These are phyloP conservation scores for Ophiostoma triangulosporum DNA, from an alignment of 2,329 filamentous ascomycete species.

Conservation along the genomic window DNA sequence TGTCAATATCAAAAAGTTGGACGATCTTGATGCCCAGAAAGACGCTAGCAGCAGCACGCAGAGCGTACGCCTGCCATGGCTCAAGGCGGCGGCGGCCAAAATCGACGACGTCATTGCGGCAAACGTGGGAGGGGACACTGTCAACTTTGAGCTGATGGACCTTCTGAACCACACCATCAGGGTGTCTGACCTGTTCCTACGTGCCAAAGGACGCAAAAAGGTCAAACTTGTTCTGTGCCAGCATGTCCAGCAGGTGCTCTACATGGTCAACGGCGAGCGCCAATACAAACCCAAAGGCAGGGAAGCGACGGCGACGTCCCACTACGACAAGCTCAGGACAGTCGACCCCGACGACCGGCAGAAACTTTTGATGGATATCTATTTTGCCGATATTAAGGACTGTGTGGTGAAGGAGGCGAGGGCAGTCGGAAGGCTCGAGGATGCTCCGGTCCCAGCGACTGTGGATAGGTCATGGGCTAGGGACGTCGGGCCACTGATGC, in stretches of 20 bases:
- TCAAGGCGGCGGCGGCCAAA: background rate
- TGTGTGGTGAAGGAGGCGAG: background rate
- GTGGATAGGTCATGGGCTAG: background rate
- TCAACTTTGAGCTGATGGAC: slow-evolving; percentile 19
- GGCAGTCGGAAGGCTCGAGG: background rate
- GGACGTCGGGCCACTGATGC: background rate
- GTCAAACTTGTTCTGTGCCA: slow-evolving; percentile 34
- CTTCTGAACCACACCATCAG: slow-evolving; percentile 28
- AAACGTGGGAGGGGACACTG: no score
- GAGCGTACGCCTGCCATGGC: background rate
- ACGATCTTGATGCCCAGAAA: background rate
- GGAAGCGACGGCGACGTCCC: background rate
- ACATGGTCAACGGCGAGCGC: slow-evolving; percentile 28
- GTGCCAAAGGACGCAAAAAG: slow-evolving; percentile 17
- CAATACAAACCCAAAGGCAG: background rate
- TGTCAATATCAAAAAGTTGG: background rate
- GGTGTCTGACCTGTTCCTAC: slow-evolving; percentile 30
- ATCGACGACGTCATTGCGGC: background rate
- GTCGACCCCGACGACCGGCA: background rate
- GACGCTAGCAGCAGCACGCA: background rate
- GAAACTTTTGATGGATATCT: background rate
- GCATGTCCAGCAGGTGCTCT: slow-evolving; percentile 35
- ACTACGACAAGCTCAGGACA: background rate
- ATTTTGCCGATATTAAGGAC: background rate
- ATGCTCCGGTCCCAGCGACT: background rate